Evolutionary conservation across 1,284 basidiomycete species (phyloP), one percentile per base, ranked within the genome.

Genomic region (Fistulinella staudtii): DNA sequence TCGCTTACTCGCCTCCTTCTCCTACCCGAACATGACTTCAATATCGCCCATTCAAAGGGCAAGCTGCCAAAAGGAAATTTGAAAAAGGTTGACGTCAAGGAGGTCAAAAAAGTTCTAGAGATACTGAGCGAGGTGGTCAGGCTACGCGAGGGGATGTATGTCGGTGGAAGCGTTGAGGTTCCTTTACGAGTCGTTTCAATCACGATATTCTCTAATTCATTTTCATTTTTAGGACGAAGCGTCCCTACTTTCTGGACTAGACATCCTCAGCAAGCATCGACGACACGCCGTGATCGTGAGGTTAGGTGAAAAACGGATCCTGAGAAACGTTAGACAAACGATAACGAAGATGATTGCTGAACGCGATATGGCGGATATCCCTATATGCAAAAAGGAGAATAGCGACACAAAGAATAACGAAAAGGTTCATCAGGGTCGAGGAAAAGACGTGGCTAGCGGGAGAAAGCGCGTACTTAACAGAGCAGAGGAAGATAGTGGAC

Each of bases 261-360:
- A 58, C 17, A 43, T 52, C n/a, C 59, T 76, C 4, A 51, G 72
- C 6, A 45, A 65, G 18, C 82, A 82, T 47, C 75, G 72, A 54
- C 70, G 72, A 46, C 72, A 83, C 47, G 89, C 92, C 1, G 56
- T 87, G 8, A 69, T 89, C 31, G 88, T 93, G 4, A 75, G 91
- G 29, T 58, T 89, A 21, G 89, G 89, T 5, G 91, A 94, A 67
- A 92, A 93, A 67, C 68, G 76, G 21, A 82, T 93, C 17, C 56
- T 93, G 36, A 60, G 62, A 9, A 62, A 64, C 9, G 57, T 68
- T 3, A 54, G 75, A 21, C 60, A 67, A 25, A 65, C 55, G n/a
- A 25, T 65, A 13, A 36, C n/a, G 34, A 37, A 3, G 29, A 35
- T 37, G 36, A 43, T 53, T 37, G 29, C 40, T 6, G 50, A 58